Percentiles rank a stretch among this genome's conserved stretches.
Conservation (phyloP, 106 monocot genomes). For the Posidonia australis region DNA sequence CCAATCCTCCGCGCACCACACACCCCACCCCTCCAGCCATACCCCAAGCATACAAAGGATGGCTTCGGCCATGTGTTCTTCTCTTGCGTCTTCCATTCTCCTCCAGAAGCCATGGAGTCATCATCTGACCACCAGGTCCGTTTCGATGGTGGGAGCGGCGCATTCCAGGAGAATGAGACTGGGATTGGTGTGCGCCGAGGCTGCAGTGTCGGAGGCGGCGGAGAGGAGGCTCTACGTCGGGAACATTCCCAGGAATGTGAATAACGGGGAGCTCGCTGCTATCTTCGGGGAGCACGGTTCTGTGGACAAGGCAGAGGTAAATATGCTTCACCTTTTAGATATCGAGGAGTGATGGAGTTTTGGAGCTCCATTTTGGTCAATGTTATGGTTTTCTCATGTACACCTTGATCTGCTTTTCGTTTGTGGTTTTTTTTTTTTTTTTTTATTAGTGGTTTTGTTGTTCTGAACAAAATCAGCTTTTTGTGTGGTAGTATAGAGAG, state of each 20-base stretch:
- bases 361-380: too few relatives aligned
- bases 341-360: too few relatives aligned
- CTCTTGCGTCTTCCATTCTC: conserved; percentile 18
- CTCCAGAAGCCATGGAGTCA: conserved; percentile 9
- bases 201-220: conserved; percentile 20
- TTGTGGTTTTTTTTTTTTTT: too few relatives aligned
- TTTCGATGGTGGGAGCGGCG: not conserved
- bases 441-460: too few relatives aligned
- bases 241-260: conserved; percentile 71
- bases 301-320: conserved; percentile 90
- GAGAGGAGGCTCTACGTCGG: conserved; percentile 81
- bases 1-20: too few relatives aligned
- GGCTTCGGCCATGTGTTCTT: conserved; percentile 17
- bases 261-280: conserved; percentile 50
- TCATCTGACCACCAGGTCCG: not conserved
- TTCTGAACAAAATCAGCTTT: too few relatives aligned
- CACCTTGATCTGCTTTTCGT: too few relatives aligned
- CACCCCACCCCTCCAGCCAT: too few relatives aligned
- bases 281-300: conserved; percentile 68
- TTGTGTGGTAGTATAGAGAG: too few relatives aligned
- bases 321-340: too few relatives aligned
- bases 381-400: too few relatives aligned
- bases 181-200: conserved; percentile 8
- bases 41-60: too few relatives aligned
- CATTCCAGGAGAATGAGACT: conserved; percentile 1